Evolutionary conservation across 164 flowering plant species (phyloP).

Genomic region (Malania oleifera): DNA sequence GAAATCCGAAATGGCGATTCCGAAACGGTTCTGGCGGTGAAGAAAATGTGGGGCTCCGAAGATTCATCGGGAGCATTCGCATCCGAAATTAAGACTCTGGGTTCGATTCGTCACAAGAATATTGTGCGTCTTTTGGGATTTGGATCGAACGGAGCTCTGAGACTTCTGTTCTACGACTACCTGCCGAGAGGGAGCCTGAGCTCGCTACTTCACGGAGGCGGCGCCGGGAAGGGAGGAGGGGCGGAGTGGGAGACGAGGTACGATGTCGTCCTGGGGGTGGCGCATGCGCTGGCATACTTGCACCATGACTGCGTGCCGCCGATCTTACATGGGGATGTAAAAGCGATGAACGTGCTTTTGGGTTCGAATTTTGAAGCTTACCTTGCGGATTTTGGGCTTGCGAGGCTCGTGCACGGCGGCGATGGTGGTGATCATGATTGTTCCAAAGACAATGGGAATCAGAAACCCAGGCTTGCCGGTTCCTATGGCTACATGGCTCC

Average conservation of each 20-base stretch:
- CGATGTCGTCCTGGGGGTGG: conserved; percentile 69
- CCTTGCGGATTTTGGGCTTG: conserved; percentile 90
- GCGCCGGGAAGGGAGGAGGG: conserved; percentile 34
- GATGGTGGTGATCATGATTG: conserved; percentile 16
- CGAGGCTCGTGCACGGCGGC: conserved; percentile 41
- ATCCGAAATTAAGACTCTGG: conserved; percentile 72
- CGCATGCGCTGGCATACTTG: conserved; percentile 83
- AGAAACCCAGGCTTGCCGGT: conserved; percentile 73
- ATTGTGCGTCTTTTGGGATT: conserved; percentile 83
- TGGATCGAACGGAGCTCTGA: conserved; percentile 57
- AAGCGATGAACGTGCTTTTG: conserved; percentile 84
- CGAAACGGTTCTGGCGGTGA: conserved; percentile 79
- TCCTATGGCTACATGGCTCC: conserved; percentile 99
- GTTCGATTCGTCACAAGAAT: conserved; percentile 83
- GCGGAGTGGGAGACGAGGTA: conserved; percentile 85
- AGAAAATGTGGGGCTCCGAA: conserved; percentile 84
- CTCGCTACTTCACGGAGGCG: conserved; percentile 67
- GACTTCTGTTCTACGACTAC: conserved; percentile 78
- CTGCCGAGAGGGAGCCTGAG: conserved; percentile 88
- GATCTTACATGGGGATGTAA: conserved; percentile 89
- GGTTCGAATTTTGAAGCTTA: conserved; percentile 63
- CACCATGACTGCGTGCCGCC: conserved; percentile 98
- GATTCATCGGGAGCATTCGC: conserved; percentile 73
- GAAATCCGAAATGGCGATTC: conserved; percentile 51
- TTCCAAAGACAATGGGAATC: conserved; percentile 26